Evolutionary conservation across 176 grass and related monocot genomes (phyloP).

Genomic region (Chrysopogon serrulatus): DNA sequence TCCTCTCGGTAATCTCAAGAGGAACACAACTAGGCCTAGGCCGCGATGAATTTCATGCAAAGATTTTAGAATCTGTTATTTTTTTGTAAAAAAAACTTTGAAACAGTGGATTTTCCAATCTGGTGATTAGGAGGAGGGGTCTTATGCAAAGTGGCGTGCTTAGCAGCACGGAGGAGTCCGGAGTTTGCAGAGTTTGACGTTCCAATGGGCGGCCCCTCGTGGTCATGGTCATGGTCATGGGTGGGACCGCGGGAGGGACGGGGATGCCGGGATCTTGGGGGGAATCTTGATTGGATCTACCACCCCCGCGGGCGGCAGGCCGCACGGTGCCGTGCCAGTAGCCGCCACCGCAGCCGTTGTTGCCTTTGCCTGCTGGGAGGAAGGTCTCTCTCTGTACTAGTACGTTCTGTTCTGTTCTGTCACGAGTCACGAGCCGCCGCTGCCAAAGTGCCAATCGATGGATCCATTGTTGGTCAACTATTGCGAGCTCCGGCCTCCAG

Average conservation of each 20-base stretch:
- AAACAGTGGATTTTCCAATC: no score
- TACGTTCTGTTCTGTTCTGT: neutral
- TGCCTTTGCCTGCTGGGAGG: no score
- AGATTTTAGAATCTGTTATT: neutral
- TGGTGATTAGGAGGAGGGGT: neutral
- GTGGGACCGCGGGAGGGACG: no score
- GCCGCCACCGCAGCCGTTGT: neutral
- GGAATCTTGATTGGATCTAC: slow-evolving; percentile 40
- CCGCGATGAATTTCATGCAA: neutral
- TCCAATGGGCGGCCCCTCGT: neutral
- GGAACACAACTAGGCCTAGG: neutral
- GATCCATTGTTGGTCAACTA: neutral
- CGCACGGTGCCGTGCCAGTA: neutral
- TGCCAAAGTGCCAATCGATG: no score
- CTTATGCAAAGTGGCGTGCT: neutral
- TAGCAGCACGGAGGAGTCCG: no score
- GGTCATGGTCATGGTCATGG: no score
- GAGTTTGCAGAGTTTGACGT: neutral
- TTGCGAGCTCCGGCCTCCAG: neutral
- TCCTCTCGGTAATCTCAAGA: neutral
- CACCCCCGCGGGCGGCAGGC: neutral
- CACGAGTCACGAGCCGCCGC: neutral
- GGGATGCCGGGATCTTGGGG: neutral
- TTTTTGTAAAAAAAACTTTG: no score
- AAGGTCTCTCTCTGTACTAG: no score